phyloP scores from a whole-genome alignment of 495 filamentous ascomycete species.

The Tuber aestivum region DNA sequence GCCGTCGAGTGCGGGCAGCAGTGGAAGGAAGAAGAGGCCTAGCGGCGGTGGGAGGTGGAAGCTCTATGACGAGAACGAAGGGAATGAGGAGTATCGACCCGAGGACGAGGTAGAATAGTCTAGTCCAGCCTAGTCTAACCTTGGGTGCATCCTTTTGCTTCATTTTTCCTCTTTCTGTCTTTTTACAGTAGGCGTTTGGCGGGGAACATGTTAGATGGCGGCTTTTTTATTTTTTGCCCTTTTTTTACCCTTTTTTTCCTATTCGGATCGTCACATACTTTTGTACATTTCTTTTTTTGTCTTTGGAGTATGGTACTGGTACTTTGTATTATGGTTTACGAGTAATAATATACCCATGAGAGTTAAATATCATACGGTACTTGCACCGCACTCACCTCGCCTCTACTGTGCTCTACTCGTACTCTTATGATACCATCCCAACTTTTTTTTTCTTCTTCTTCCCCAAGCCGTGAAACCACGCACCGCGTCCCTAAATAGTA shows the following conservation, averaged over 20 bases:
- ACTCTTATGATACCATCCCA: no score
- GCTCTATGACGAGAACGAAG: conserved; percentile 22
- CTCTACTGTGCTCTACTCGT: no score
- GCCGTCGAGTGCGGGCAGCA: conserved; percentile 1
- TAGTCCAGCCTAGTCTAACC: neutral
- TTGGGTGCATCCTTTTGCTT: neutral
- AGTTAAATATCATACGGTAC: neutral
- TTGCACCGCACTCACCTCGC: neutral
- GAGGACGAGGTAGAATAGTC: conserved; percentile 2
- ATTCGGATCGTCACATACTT: neutral
- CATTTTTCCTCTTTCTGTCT: neutral
- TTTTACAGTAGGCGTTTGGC: neutral
- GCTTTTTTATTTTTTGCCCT: neutral
- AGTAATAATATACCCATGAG: neutral
- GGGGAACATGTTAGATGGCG: neutral
- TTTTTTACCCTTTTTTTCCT: neutral
- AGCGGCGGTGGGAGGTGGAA: conserved; percentile 13
- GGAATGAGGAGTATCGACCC: conserved; percentile 22
- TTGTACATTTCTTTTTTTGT: neutral
- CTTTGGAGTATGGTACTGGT: neutral
- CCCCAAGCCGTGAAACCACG: neutral
- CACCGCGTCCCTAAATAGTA: neutral
- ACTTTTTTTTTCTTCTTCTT: no score
- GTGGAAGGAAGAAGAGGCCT: conserved; percentile 5
- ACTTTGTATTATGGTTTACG: neutral